Percentiles rank a stretch among this genome's conserved stretches.
Conservation (phyloP, 2,329 filamentous ascomycete species). For the Apiospora saccharicola region DNA sequence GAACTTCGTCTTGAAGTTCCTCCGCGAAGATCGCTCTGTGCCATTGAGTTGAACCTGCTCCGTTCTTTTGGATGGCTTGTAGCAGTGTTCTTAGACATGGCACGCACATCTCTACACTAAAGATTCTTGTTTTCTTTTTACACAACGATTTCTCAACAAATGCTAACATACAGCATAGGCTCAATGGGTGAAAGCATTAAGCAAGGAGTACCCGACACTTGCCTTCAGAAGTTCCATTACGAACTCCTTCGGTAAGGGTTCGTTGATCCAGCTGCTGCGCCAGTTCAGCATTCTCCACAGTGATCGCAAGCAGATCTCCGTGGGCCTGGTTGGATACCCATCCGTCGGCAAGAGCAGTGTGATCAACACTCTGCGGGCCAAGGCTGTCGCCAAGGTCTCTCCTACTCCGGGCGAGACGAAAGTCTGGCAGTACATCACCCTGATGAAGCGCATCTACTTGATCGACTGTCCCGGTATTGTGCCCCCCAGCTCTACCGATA, state of each 20-base stretch:
- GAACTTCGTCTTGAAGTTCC: slow-evolving; percentile 87
- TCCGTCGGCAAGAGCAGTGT: slow-evolving; percentile 97
- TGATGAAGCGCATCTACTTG: slow-evolving; percentile 64
- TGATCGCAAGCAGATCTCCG: slow-evolving; percentile 92
- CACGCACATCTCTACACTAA: slow-evolving; percentile 73
- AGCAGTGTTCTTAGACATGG: slow-evolving; percentile 98
- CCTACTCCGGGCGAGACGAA: slow-evolving; percentile 93
- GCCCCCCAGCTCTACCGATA: slow-evolving; percentile 61
- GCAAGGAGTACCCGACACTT: slow-evolving; percentile 90
- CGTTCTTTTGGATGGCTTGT: slow-evolving; percentile 57
- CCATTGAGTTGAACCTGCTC: slow-evolving; percentile 89
- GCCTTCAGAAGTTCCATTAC: slow-evolving; percentile 95
- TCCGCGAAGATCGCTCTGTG: slow-evolving; percentile 81
- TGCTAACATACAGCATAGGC: neutral
- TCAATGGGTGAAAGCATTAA: slow-evolving; percentile 84
- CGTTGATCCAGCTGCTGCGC: slow-evolving; percentile 86
- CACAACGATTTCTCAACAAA: neutral
- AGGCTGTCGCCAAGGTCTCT: slow-evolving; percentile 59
- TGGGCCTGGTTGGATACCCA: slow-evolving; percentile 85
- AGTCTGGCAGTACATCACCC: slow-evolving; percentile 95
- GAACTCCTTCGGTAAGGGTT: slow-evolving; percentile 96
- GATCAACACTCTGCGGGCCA: slow-evolving; percentile 94
- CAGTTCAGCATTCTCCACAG: slow-evolving; percentile 93
- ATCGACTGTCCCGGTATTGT: slow-evolving; percentile 64
- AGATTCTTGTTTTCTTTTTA: slow-evolving; percentile 41